Conservation (phyloP, 495 filamentous ascomycete species). For the Gamarada debralockiae region DNA sequence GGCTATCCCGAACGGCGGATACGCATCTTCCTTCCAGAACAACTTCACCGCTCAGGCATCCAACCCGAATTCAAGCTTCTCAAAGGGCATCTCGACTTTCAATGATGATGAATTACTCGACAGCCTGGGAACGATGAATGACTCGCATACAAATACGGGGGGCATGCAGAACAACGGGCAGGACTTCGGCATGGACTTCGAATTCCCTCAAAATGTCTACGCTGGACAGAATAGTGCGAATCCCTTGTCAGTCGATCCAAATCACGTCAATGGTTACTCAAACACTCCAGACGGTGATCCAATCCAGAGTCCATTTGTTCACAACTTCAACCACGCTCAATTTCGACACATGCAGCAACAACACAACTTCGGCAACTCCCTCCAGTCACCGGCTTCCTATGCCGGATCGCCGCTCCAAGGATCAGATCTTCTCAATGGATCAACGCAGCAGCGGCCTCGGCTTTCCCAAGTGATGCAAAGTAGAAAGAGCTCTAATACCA, state of each 20-base stretch:
- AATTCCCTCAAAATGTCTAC: slow-evolving; percentile 45
- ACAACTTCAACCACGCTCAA: slow-evolving; percentile 70
- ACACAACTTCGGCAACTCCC: slow-evolving; percentile 45
- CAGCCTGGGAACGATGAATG: slow-evolving; percentile 42
- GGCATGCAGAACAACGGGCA: slow-evolving; percentile 46
- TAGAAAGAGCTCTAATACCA: slow-evolving; percentile 56
- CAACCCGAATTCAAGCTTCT: slow-evolving; percentile 27
- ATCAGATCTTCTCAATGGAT: slow-evolving; percentile 39
- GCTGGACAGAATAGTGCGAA: slow-evolving; percentile 34
- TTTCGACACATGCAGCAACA: slow-evolving; percentile 63
- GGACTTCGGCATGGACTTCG: slow-evolving; percentile 46
- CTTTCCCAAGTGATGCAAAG: slow-evolving; percentile 61
- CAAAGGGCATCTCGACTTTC: slow-evolving; percentile 48
- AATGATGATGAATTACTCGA: slow-evolving; percentile 64
- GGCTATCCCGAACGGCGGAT: slow-evolving; percentile 21
- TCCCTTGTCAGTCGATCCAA: slow-evolving; percentile 35
- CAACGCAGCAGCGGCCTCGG: slow-evolving; percentile 50
- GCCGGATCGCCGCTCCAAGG: slow-evolving; percentile 47
- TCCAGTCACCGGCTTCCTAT: slow-evolving; percentile 49
- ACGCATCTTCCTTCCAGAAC: slow-evolving; percentile 21
- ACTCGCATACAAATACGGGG: slow-evolving; percentile 35
- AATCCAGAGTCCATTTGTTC: slow-evolving; percentile 80
- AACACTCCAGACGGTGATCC: slow-evolving; percentile 84
- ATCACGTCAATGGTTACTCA: slow-evolving; percentile 57
- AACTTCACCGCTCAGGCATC: slow-evolving; percentile 18